Evolutionary conservation across 106 monocot genomes (phyloP).

Genomic region (Dioscorea dumetorum): DNA sequence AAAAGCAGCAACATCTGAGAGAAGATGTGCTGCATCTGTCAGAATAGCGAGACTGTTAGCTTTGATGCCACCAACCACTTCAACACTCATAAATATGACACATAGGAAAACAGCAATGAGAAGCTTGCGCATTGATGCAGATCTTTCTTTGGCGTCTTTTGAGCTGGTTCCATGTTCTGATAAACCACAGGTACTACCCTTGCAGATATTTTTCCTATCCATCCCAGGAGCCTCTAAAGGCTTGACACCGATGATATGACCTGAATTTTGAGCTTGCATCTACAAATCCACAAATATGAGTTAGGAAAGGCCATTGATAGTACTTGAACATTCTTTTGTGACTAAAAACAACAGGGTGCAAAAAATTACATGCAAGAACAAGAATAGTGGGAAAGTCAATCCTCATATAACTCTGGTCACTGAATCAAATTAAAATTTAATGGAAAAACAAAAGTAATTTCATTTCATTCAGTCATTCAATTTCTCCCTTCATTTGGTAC

Average conservation of each 20-base stretch:
- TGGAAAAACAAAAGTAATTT: too few relatives aligned
- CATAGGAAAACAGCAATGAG: constrained; percentile 46
- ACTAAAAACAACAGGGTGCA: too few relatives aligned
- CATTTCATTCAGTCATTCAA: too few relatives aligned
- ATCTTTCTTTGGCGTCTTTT: constrained; percentile 44
- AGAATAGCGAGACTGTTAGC: constrained; percentile 77
- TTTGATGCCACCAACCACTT: constrained; percentile 57
- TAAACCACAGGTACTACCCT: constrained; percentile 38
- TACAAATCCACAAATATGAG: too few relatives aligned
- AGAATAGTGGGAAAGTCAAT: too few relatives aligned
- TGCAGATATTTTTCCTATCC: constrained; percentile 27
- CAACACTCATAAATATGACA: constrained; percentile 45
- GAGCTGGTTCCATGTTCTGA: constrained; percentile 16
- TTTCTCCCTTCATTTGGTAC: too few relatives aligned
- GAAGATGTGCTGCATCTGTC: constrained; percentile 77
- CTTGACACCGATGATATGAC: constrained; percentile 28
- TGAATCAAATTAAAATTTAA: too few relatives aligned
- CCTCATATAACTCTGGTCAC: too few relatives aligned
- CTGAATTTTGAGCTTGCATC: constrained; percentile 33
- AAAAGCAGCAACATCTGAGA: constrained; percentile 65
- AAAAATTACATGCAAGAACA: too few relatives aligned
- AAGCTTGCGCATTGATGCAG: constrained; percentile 47
- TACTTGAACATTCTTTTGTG: too few relatives aligned
- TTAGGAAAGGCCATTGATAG: too few relatives aligned
- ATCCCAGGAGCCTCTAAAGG: constrained; percentile 1